A percentile compares a stretch with the other conserved stretches of the same genome.
These are phyloP conservation scores for Chytriomyces confervae DNA, from an alignment of 192 early-diverging fungal species.

Conservation along the genomic window DNA sequence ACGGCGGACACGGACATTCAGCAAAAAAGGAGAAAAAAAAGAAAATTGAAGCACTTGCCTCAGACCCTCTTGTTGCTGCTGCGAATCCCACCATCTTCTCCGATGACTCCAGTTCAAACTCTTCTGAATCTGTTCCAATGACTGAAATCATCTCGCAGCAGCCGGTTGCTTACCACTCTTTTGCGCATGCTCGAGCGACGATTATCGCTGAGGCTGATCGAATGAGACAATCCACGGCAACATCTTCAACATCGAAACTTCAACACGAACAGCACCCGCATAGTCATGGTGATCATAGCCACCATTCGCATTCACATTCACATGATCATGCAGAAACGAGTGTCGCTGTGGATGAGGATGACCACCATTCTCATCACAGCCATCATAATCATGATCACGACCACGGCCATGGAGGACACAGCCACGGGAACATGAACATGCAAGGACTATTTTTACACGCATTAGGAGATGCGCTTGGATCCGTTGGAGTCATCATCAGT, in stretches of 20 bases:
- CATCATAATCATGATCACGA: slow-evolving; percentile 26
- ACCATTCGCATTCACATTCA: background rate
- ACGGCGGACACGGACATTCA: background rate
- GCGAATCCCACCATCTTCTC: background rate
- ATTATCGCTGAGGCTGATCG: background rate
- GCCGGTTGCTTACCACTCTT: background rate
- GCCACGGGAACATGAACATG: slow-evolving; percentile 64
- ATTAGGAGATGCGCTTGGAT: slow-evolving; percentile 86
- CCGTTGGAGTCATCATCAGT: slow-evolving; percentile 83
- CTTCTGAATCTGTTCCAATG: slow-evolving; percentile 1
- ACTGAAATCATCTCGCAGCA: background rate
- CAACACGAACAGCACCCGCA: background rate
- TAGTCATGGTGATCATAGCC: background rate
- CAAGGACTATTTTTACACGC: slow-evolving; percentile 87
- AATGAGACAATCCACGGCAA: background rate
- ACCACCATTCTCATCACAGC: slow-evolving; percentile 54
- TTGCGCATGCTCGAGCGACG: background rate
- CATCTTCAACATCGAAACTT: background rate
- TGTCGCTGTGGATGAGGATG: slow-evolving; percentile 1
- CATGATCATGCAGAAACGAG: background rate
- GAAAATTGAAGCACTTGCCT: background rate
- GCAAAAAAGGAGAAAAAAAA: background rate
- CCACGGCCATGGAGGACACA: slow-evolving; percentile 57
- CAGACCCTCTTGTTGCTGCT: background rate
- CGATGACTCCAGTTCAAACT: background rate